Base-by-base conservation (phyloP, 1,284 basidiomycete species). In the Microbotryum silenes-acaulis region DNA sequence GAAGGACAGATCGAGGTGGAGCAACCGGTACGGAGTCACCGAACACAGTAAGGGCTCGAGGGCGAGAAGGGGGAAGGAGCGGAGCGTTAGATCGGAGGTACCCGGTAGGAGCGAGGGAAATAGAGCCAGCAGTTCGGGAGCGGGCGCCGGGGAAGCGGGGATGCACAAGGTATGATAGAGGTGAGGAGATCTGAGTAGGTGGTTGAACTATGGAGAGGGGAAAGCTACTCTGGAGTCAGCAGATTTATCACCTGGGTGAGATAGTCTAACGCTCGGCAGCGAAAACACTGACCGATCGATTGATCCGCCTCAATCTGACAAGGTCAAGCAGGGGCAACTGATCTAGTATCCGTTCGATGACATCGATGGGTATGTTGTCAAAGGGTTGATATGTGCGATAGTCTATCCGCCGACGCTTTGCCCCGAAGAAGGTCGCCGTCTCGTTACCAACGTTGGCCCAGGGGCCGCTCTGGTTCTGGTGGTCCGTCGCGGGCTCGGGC, bases 121-220 rank as follows among this genome's bases (percentile, higher is more conserved):
- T 4, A 16, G 21, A 6, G 18, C 27, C 3, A 47, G 25, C 23
- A 48, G 25, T 44, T n/a, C 8, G 20, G 52, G 18, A 29, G 18
- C 25, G 4, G 18, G 23, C 8, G 14, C 18, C 5, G 50, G 50
- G 10, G 25, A 20, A 14, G 31, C 25, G 1, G 52, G 9, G 37
- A 59, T 16, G 18, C 25, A 42, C 14, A 59, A 12, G 9, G 48
- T 42, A 27, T n/a, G 25, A n/a, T 54, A 59, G 27, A 45, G 52
- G 5, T 48, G 25, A 1, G 58, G 44, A 9, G 29, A 5, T 4
- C 7, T 7, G 1, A 54, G 23, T 5, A 59, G 21, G 7, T 25
- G 9, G 46, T 49, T 12, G 33, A 59, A 53, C 57, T 59, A 51
- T 14, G 45, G 3, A 16, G 3, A 42, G 16, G 4, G 2, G 6